These are phyloP conservation scores for Sphagnum contortum DNA, from an alignment of 225 moss, liverwort and hornwort species.

Conservation along the genomic window DNA sequence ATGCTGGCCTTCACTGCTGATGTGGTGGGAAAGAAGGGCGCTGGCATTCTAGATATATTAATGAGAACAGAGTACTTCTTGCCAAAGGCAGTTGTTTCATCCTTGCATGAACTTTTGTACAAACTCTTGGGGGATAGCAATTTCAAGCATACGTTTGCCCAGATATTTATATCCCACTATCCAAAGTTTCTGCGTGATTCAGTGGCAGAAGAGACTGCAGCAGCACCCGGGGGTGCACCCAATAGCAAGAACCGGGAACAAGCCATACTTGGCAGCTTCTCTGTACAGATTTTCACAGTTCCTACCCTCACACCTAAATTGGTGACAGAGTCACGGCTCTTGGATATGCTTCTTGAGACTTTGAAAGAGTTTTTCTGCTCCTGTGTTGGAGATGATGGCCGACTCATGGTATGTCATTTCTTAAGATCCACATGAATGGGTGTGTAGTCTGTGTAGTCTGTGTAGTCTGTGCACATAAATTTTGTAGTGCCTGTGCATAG, in stretches of 20 bases:
- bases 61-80: slow-evolving; percentile 67
- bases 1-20: slow-evolving; percentile 79
- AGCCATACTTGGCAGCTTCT: slow-evolving; percentile 59
- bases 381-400: slow-evolving; percentile 81
- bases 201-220: slow-evolving; percentile 36
- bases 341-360: slow-evolving; percentile 82
- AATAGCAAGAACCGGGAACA: slow-evolving; percentile 46
- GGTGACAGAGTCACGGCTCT: slow-evolving; percentile 69
- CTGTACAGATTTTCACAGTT: slow-evolving; percentile 93
- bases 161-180: slow-evolving; percentile 65
- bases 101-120: slow-evolving; percentile 70
- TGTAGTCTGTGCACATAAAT: neutral
- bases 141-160: slow-evolving; percentile 83
- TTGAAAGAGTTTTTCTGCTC: slow-evolving; percentile 62
- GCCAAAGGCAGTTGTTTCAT: slow-evolving; percentile 34
- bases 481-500: no score
- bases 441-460: slow-evolving; percentile 7
- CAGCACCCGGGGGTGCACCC: slow-evolving; percentile 25
- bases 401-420: slow-evolving; percentile 52
- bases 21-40: slow-evolving; percentile 48
- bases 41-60: slow-evolving; percentile 65
- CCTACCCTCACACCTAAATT: slow-evolving; percentile 82
- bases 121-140: slow-evolving; percentile 78
- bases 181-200: slow-evolving; percentile 69
- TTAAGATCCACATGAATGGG: neutral